Conservation (phyloP, 177 flowering plant species). For the Vitis hybrid region DNA sequence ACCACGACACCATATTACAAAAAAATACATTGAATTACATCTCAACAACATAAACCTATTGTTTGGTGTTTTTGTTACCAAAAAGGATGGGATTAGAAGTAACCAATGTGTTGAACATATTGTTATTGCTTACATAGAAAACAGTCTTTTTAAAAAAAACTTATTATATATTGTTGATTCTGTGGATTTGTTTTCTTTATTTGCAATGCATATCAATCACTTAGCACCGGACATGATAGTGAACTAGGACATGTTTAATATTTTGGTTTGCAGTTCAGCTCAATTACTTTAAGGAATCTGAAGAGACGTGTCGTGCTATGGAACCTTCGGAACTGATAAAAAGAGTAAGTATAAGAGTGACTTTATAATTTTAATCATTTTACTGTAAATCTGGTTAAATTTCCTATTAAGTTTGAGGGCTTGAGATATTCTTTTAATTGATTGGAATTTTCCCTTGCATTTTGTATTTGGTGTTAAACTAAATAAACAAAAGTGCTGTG, state of each 20-base stretch:
- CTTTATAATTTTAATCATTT: background rate
- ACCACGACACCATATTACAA: constrained; percentile 31
- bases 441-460: background rate
- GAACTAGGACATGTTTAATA: background rate
- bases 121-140: no score
- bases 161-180: background rate
- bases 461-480: background rate
- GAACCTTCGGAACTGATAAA: constrained; percentile 78
- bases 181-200: background rate
- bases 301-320: constrained; percentile 74
- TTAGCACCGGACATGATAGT: constrained; percentile 6
- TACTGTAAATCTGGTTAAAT: no score
- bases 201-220: constrained; percentile 3
- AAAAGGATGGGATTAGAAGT: no score
- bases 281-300: constrained; percentile 62
- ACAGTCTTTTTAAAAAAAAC: no score
- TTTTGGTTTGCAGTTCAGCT: constrained; percentile 43
- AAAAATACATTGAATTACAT: no score
- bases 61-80: no score
- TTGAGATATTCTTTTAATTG: background rate
- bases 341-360: constrained; percentile 47
- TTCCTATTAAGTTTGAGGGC: background rate
- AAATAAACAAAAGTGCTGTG: background rate
- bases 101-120: no score
- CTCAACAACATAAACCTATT: no score